These are phyloP conservation scores for Pilaira anomala DNA, from an alignment of 192 early-diverging fungal genomes.

Conservation along the genomic window DNA sequence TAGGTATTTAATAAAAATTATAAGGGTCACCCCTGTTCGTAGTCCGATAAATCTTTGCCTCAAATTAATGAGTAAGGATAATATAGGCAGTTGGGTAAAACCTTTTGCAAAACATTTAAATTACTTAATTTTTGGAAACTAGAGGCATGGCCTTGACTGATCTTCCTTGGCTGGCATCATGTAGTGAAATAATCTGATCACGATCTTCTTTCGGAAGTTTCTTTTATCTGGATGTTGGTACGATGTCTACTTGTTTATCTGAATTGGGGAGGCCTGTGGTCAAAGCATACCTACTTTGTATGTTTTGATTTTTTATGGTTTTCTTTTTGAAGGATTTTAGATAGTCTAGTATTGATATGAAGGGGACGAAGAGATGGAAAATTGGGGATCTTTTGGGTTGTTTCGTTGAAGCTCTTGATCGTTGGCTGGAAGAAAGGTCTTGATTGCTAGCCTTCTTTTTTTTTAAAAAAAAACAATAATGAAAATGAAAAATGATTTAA, in stretches of 20 bases:
- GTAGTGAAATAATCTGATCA: not conserved
- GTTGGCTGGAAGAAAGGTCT: slow-evolving; percentile 6
- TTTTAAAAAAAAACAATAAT: not conserved
- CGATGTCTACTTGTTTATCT: too few species aligned
- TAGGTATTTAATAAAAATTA: too few species aligned
- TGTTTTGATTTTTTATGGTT: too few species aligned
- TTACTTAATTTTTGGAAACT: slow-evolving; percentile 25
- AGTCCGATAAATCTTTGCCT: slow-evolving; percentile 21
- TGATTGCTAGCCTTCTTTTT: slow-evolving; percentile 24
- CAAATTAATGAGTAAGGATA: slow-evolving; percentile 41
- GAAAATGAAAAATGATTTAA: not conserved
- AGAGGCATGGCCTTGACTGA: slow-evolving; percentile 30
- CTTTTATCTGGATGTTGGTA: too few species aligned
- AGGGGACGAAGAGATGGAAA: not conserved
- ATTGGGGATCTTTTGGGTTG: not conserved
- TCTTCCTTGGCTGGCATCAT: slow-evolving; percentile 8
- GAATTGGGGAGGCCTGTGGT: not conserved
- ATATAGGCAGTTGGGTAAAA: slow-evolving; percentile 38
- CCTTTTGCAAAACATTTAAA: slow-evolving; percentile 21
- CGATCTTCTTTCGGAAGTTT: not conserved
- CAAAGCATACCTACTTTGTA: slow-evolving; percentile 7
- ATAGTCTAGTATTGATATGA: not conserved
- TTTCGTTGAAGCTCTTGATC: not conserved
- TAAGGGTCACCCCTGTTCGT: not conserved
- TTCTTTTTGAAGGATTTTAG: not conserved